phyloP scores from a whole-genome alignment of 2,329 filamentous ascomycete species.

The Fusarium concolor region DNA sequence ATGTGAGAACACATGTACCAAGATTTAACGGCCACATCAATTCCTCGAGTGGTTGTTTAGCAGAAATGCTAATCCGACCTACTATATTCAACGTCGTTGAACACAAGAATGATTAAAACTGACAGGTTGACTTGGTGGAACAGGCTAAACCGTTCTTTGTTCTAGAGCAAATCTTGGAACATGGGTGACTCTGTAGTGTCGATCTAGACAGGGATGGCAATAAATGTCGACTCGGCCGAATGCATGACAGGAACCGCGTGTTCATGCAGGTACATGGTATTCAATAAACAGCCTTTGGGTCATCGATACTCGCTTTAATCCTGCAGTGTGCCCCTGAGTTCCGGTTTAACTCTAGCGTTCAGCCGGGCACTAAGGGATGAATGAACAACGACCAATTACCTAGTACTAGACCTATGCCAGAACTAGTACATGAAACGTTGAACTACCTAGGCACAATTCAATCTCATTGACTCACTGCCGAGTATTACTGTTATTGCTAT shows the following conservation, averaged over 20 bases:
- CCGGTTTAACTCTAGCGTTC: neutral
- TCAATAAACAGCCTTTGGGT: neutral
- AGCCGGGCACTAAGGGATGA: neutral
- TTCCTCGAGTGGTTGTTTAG: neutral
- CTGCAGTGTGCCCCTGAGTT: neutral
- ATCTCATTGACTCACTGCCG: no score
- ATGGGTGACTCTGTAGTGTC: neutral
- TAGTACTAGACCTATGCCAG: no score
- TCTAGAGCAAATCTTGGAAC: neutral
- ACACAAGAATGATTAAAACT: neutral
- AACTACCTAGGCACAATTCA: no score
- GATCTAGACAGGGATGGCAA: conserved; percentile 4
- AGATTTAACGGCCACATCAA: neutral
- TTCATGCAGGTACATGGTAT: neutral
- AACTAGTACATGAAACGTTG: no score
- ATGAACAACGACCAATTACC: neutral
- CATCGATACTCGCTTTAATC: neutral
- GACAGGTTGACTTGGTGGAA: neutral
- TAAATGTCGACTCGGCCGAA: conserved; percentile 1
- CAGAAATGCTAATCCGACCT: neutral
- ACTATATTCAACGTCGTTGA: neutral
- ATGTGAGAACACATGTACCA: neutral
- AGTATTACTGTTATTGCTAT: no score
- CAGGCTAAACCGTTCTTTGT: neutral
- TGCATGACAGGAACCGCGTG: neutral